Conservation (phyloP, 2,329 filamentous ascomycete species). For the Teratosphaeria pseudoeucalypti region DNA sequence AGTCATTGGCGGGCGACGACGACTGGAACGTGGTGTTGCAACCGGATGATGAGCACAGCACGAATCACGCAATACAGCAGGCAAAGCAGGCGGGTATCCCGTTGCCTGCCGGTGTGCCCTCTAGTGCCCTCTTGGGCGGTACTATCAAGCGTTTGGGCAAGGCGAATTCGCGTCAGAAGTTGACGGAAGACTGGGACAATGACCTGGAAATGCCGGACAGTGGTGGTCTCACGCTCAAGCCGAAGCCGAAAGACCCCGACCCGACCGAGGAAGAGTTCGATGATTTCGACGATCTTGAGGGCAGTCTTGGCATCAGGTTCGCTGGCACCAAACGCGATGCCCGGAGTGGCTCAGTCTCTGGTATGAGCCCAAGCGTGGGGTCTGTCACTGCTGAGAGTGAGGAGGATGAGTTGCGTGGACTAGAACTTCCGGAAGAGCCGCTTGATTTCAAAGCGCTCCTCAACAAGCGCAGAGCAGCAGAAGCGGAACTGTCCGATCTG, state of each 20-base stretch:
- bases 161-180: slow-evolving; percentile 34
- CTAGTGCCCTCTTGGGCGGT: slow-evolving; percentile 80
- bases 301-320: slow-evolving; percentile 81
- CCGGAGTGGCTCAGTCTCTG: slow-evolving; percentile 77
- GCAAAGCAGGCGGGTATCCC: slow-evolving; percentile 86
- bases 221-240: slow-evolving; percentile 27
- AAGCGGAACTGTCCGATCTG: slow-evolving; percentile 26
- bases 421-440: slow-evolving; percentile 72
- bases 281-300: slow-evolving; percentile 88
- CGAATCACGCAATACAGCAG: slow-evolving; percentile 73
- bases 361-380: slow-evolving; percentile 82
- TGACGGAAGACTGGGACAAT: slow-evolving; percentile 42
- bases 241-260: slow-evolving; percentile 26
- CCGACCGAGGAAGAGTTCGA: slow-evolving; percentile 39
- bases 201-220: slow-evolving; percentile 37
- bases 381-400: slow-evolving; percentile 94
- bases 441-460: slow-evolving; percentile 74
- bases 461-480: slow-evolving; percentile 53
- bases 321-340: slow-evolving; percentile 76
- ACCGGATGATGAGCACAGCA: slow-evolving; percentile 75
- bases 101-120: slow-evolving; percentile 73
- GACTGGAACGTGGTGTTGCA: slow-evolving; percentile 80
- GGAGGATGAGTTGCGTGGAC: slow-evolving; percentile 82
- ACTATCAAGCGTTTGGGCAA: slow-evolving; percentile 81
- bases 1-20: slow-evolving; percentile 58